These are phyloP conservation scores for Xanthoparmelia taractica DNA, from an alignment of 495 filamentous ascomycete species.

Conservation along the genomic window DNA sequence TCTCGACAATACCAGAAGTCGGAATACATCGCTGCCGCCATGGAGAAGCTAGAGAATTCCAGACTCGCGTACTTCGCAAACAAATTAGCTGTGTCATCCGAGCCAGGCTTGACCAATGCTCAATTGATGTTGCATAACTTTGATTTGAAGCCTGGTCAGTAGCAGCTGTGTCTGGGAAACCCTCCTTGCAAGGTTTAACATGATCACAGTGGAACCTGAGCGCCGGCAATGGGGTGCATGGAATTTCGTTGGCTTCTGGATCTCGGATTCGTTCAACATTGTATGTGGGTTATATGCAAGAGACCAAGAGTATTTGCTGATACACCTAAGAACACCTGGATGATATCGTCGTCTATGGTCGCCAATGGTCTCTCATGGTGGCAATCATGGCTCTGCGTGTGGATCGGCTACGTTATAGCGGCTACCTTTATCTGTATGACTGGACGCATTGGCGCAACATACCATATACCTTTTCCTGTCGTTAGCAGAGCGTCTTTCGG, in stretches of 20 bases:
- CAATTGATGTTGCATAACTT: slow-evolving; percentile 88
- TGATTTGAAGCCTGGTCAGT: slow-evolving; percentile 74
- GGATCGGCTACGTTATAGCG: slow-evolving; percentile 75
- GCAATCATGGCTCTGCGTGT: slow-evolving; percentile 88
- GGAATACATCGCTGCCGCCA: slow-evolving; percentile 17
- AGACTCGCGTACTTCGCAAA: slow-evolving; percentile 24
- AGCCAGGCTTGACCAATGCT: slow-evolving; percentile 71
- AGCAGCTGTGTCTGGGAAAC: not conserved
- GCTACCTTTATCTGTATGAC: slow-evolving; percentile 67
- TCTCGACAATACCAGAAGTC: too few species aligned
- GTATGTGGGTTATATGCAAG: slow-evolving; percentile 33
- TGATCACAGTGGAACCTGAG: slow-evolving; percentile 59
- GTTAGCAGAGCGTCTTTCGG: slow-evolving; percentile 69
- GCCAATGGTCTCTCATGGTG: slow-evolving; percentile 80
- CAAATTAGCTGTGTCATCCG: slow-evolving; percentile 62
- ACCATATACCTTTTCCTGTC: slow-evolving; percentile 84
- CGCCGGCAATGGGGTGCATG: slow-evolving; percentile 79
- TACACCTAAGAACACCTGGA: slow-evolving; percentile 72
- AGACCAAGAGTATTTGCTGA: slow-evolving; percentile 9
- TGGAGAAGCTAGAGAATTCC: slow-evolving; percentile 33
- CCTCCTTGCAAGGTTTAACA: not conserved
- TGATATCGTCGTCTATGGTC: slow-evolving; percentile 85
- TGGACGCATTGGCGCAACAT: slow-evolving; percentile 81
- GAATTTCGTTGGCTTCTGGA: slow-evolving; percentile 90
- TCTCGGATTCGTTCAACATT: slow-evolving; percentile 93